Conservation (phyloP, 176 grass and related monocot species). For the Oryza coarctata region DNA sequence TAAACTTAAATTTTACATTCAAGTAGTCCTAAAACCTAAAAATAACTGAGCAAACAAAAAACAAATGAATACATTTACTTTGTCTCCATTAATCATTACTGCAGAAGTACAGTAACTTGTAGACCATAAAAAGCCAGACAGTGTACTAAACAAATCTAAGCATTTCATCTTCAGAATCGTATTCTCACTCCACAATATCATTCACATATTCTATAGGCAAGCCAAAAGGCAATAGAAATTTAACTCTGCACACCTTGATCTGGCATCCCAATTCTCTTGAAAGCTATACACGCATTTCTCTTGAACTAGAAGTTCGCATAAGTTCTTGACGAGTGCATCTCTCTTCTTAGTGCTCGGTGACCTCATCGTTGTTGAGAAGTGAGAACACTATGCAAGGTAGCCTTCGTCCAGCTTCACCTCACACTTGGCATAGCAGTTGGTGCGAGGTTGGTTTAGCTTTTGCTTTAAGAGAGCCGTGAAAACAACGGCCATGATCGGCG, state of each 20-base stretch:
- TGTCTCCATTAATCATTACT: neutral
- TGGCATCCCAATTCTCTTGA: constrained; percentile 32
- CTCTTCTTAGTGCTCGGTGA: constrained; percentile 6
- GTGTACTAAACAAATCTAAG: neutral
- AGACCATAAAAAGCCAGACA: neutral
- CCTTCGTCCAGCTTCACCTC: neutral
- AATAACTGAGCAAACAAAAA: neutral
- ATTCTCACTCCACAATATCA: neutral
- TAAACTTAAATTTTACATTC: neutral
- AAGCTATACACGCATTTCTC: constrained; percentile 39
- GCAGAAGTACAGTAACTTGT: neutral
- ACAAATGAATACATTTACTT: neutral
- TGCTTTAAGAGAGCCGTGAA: constrained; percentile 56
- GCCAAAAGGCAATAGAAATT: neutral
- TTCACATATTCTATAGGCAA: neutral
- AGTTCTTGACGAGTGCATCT: neutral
- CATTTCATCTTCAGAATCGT: neutral
- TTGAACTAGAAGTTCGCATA: constrained; percentile 17
- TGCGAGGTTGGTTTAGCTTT: constrained; percentile 67
- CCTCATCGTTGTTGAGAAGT: constrained; percentile 12
- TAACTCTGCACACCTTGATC: constrained; percentile 2
- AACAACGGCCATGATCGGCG: constrained; percentile 35
- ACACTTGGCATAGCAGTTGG: constrained; percentile 28
- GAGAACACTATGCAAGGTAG: neutral
- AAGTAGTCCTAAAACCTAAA: neutral